phyloP scores from a whole-genome alignment of 306 rosid species.

The Prunus kanzakura region DNA sequence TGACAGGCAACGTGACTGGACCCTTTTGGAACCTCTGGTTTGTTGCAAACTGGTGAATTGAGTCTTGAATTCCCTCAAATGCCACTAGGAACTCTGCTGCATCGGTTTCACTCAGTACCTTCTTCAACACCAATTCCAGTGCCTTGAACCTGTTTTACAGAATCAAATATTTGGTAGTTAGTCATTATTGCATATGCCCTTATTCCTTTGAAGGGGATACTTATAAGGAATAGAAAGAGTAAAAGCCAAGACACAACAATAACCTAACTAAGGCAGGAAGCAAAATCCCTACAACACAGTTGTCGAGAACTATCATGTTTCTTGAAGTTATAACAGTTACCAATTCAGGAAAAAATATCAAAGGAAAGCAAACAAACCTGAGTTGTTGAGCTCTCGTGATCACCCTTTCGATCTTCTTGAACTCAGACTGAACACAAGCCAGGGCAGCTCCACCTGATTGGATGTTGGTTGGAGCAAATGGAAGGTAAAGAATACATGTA shows the following conservation, averaged over 20 bases:
- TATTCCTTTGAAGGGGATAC: not conserved
- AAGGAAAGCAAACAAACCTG: slow-evolving; percentile 29
- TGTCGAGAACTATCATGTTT: not conserved
- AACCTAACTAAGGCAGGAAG: not conserved
- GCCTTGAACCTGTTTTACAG: slow-evolving; percentile 35
- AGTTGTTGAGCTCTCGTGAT: slow-evolving; percentile 43
- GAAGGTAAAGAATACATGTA: slow-evolving; percentile 37
- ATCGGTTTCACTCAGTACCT: slow-evolving; percentile 32
- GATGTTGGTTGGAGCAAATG: slow-evolving; percentile 28
- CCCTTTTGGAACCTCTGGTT: slow-evolving; percentile 29
- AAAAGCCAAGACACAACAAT: not conserved
- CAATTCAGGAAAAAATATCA: not conserved
- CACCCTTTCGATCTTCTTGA: slow-evolving; percentile 42
- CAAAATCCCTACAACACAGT: not conserved
- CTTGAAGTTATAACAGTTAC: not conserved
- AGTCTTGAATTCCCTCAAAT: slow-evolving; percentile 44
- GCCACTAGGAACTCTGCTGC: slow-evolving; percentile 46
- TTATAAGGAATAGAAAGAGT: not conserved
- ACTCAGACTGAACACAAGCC: slow-evolving; percentile 32
- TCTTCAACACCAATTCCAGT: slow-evolving; percentile 43
- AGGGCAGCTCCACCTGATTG: slow-evolving; percentile 22
- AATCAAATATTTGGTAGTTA: not conserved
- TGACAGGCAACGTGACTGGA: slow-evolving; percentile 28
- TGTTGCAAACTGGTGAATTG: slow-evolving; percentile 34
- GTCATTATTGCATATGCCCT: not conserved